These are phyloP conservation scores for Ceratopteris richardii DNA, from an alignment of 75 land plant genomes.

Conservation along the genomic window DNA sequence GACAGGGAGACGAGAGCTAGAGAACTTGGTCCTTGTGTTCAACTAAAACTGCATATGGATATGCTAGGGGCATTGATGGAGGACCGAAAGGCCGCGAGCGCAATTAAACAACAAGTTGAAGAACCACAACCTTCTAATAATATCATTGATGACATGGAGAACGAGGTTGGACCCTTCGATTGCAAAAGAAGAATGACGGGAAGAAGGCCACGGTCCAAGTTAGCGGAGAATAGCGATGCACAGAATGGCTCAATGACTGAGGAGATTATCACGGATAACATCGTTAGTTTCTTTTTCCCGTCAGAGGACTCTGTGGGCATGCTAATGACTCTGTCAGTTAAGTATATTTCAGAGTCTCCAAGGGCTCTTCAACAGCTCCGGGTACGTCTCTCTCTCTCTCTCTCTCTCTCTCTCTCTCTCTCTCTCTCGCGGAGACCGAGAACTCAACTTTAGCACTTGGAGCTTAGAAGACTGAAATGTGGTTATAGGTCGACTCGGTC, in stretches of 20 bases:
- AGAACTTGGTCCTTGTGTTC: constrained; percentile 15
- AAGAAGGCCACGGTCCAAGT: no score
- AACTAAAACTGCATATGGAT: constrained; percentile 14
- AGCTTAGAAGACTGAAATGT: no score
- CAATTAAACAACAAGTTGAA: no score
- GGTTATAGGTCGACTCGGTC: no score
- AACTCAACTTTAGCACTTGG: no score
- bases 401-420: neutral
- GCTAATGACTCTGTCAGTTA: constrained; percentile 44
- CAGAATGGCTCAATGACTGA: constrained; percentile 12
- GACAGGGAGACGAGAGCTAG: constrained; percentile 4
- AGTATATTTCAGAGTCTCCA: constrained; percentile 53
- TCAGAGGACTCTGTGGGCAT: constrained; percentile 64
- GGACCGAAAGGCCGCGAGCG: constrained; percentile 8
- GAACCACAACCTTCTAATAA: no score
- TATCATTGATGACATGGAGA: no score
- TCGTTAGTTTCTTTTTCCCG: constrained; percentile 59
- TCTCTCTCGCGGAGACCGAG: no score
- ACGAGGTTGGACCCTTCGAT: no score
- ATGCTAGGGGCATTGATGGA: constrained; percentile 43
- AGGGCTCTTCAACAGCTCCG: constrained; percentile 34
- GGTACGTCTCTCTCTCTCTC: constrained; percentile 26
- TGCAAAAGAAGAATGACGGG: no score
- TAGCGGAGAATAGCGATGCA: no score
- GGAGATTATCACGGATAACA: constrained; percentile 48